Percentiles rank a stretch among this genome's conserved stretches.
Evolutionary conservation across 2,329 filamentous ascomycete species (phyloP).

Genomic region (Xylariaceae sp.): DNA sequence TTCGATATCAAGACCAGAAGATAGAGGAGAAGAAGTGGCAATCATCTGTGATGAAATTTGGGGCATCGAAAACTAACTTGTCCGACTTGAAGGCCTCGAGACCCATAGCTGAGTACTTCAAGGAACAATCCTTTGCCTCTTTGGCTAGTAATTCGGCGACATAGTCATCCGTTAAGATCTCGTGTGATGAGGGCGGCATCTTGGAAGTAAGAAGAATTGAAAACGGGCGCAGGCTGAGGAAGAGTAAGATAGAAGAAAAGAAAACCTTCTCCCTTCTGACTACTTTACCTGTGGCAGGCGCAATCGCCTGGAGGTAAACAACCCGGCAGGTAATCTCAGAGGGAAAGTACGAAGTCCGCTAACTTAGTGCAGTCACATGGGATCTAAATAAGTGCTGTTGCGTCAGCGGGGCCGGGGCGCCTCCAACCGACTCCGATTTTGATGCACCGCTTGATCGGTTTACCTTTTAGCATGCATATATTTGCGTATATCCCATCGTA

Average conservation of each 20-base stretch:
- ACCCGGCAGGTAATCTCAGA: neutral
- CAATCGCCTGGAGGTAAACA: neutral
- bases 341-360: neutral
- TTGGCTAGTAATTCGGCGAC: conserved; percentile 73
- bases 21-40: neutral
- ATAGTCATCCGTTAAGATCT: conserved; percentile 67
- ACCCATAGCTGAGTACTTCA: conserved; percentile 70
- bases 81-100: conserved; percentile 56
- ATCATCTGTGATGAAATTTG: neutral
- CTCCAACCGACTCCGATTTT: neutral
- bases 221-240: neutral
- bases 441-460: neutral
- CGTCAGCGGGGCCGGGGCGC: conserved; percentile 14
- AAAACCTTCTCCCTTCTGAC: neutral
- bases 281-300: neutral
- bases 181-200: conserved; percentile 28
- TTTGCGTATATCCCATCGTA: neutral
- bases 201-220: neutral
- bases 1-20: neutral
- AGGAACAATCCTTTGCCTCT: conserved; percentile 69
- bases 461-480: neutral
- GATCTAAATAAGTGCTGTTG: conserved; percentile 4
- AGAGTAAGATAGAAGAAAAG: neutral
- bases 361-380: neutral
- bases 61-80: conserved; percentile 37